phyloP scores from a whole-genome alignment of 2,329 filamentous ascomycete genomes.

The Fusarium pseudograminearum region DNA sequence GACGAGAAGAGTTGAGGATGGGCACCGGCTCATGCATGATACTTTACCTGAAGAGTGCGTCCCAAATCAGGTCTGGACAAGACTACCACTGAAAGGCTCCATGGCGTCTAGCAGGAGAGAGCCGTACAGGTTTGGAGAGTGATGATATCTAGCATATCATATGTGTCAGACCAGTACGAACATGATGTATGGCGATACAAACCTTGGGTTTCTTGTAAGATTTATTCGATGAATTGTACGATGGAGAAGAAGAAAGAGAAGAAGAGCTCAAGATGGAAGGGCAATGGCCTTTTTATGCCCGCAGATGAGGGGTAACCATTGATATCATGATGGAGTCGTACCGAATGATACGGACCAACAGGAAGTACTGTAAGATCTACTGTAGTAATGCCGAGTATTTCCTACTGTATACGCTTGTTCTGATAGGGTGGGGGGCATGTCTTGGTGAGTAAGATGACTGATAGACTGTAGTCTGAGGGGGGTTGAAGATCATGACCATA shows the following conservation, averaged over 20 bases:
- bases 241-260: slow-evolving; percentile 10
- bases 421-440: slow-evolving; percentile 25
- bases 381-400: slow-evolving; percentile 23
- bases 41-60: slow-evolving; percentile 57
- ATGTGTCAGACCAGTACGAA: slow-evolving; percentile 37
- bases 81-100: slow-evolving; percentile 53
- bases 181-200: slow-evolving; percentile 18
- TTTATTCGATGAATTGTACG: slow-evolving; percentile 10
- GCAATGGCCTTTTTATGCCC: slow-evolving; percentile 37
- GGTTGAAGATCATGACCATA: slow-evolving; percentile 17
- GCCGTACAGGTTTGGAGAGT: slow-evolving; percentile 46
- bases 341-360: slow-evolving; percentile 31
- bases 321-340: slow-evolving; percentile 40
- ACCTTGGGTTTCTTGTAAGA: slow-evolving; percentile 31
- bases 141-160: slow-evolving; percentile 42
- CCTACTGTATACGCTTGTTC: slow-evolving; percentile 26
- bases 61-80: slow-evolving; percentile 55
- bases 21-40: slow-evolving; percentile 74
- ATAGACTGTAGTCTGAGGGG: neutral
- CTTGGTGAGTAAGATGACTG: slow-evolving; percentile 12
- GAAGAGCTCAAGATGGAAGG: neutral
- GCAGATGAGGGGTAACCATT: slow-evolving; percentile 46
- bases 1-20: slow-evolving; percentile 32
- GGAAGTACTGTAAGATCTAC: slow-evolving; percentile 4
- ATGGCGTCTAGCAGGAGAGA: slow-evolving; percentile 46